These are phyloP conservation scores for Parathielavia hyrcaniae DNA, from an alignment of 495 filamentous ascomycete species.

Conservation along the genomic window DNA sequence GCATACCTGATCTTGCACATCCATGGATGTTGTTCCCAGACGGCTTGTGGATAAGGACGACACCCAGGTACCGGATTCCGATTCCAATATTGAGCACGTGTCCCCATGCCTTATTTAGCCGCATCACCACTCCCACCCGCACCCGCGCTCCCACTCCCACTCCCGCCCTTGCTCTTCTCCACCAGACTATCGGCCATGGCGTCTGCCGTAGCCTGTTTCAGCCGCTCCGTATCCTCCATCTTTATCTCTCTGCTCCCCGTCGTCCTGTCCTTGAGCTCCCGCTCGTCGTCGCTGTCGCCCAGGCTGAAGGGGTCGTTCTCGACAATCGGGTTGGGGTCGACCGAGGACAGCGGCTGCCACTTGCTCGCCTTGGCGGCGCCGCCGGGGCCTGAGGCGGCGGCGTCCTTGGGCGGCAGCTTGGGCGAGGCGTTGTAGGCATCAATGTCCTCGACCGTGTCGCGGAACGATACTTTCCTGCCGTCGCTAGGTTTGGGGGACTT, in stretches of 20 bases:
- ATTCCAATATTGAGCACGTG: neutral
- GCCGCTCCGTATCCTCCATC: conserved; percentile 58
- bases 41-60: neutral
- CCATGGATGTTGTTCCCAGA: neutral
- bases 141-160: conserved; percentile 11
- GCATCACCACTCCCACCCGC: conserved; percentile 10
- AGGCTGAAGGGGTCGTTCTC: conserved; percentile 96
- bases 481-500: conserved; percentile 54
- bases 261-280: conserved; percentile 47
- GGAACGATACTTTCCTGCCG: conserved; percentile 71
- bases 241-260: conserved; percentile 41
- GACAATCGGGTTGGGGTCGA: conserved; percentile 79
- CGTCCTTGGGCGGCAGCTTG: conserved; percentile 36
- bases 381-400: conserved; percentile 19
- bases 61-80: neutral
- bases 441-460: conserved; percentile 69
- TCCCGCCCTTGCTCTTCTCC: conserved; percentile 17
- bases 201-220: conserved; percentile 66
- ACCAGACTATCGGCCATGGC: conserved; percentile 52
- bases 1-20: no score
- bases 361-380: conserved; percentile 67
- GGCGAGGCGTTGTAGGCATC: conserved; percentile 61
- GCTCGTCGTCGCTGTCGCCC: conserved; percentile 92
- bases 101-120: conserved; percentile 2
- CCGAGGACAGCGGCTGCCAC: conserved; percentile 87